Percentiles rank a stretch among this genome's conserved stretches.
Conservation (phyloP, 805 yeast species). For the Saccharomycopsis fodiens region DNA sequence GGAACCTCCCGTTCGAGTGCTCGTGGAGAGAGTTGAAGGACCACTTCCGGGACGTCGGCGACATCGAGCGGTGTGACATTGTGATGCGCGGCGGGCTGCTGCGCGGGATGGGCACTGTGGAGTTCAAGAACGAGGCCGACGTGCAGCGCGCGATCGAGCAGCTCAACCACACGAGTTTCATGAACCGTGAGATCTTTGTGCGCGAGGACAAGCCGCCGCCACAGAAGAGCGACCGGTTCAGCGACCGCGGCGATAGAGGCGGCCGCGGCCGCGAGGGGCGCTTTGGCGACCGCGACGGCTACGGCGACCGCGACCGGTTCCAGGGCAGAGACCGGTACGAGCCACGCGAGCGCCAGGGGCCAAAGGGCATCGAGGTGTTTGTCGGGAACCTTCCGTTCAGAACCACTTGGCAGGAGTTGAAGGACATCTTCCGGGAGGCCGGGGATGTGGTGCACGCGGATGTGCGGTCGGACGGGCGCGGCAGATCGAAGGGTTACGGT, state of each 20-base stretch:
- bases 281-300: conserved; percentile 22
- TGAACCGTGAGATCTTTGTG: conserved; percentile 78
- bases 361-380: conserved; percentile 52
- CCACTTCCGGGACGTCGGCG: conserved; percentile 52
- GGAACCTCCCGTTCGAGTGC: conserved; percentile 62
- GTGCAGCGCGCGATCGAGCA: conserved; percentile 66
- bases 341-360: conserved; percentile 18
- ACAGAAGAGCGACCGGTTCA: conserved; percentile 22
- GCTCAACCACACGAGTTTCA: conserved; percentile 55
- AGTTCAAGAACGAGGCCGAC: conserved; percentile 55
- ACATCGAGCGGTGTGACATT: conserved; percentile 74
- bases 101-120: conserved; percentile 90
- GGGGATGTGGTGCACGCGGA: conserved; percentile 84
- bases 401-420: conserved; percentile 76
- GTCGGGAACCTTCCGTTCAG: conserved; percentile 79
- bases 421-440: conserved; percentile 71
- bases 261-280: conserved; percentile 25
- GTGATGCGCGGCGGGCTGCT: conserved; percentile 72
- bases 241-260: conserved; percentile 21
- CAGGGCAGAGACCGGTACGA: conserved; percentile 13
- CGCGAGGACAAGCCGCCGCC: conserved; percentile 91
- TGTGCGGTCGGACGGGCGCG: conserved; percentile 54
- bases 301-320: conserved; percentile 2
- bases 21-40: conserved; percentile 53
- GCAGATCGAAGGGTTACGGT: conserved; percentile 83